Base-by-base conservation (phyloP, 1,284 basidiomycete genomes). In the Testicularia cyperi region DNA sequence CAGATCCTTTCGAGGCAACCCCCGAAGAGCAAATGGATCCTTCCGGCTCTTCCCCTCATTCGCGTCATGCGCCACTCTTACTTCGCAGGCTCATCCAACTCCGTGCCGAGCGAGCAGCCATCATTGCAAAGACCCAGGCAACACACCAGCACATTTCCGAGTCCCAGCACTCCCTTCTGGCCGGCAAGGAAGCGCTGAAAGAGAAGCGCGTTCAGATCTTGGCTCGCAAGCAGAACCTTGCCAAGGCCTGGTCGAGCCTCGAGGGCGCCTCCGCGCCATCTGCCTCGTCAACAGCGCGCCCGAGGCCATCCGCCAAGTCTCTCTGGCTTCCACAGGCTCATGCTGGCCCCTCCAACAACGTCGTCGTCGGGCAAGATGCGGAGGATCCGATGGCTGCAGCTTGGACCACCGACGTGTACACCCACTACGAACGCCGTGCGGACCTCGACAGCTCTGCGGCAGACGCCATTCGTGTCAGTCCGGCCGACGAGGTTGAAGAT, bases 231-330 rank as follows among this genome's bases (percentile, higher is more conserved):
- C 51, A 55, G 24, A 61, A 61, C 20, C 52, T 61, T 15, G 57
- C 51, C 16, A 55, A 61, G 38, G 52, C 52, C n/a, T 61, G 57
- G 57, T 55, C 57, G n/a, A 38, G 39, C 16, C 57, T 61, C 22
- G 57, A 55, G 30, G 57, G 57, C 15, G 42, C 49, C 5, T 49
- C 49, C 4, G 38, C 42, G 19, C 16, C 45, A 7, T 38, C 45
- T 2, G 10, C 35, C 27, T 46, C 51, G 4, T 32, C 51, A 3
- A 30, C 38, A 16, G 48, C 52, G 16, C 49, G 56, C 21, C 44
- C 56, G 3, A 49, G 56, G 14, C 27, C 36, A 14, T 43, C 56
- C 8, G 42, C 44, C 12, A 44, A 49, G 18, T 48, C 56, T 21
- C 49, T 44, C 22, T 61, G 56, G 56, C 45, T 54, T 7, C 14